phyloP scores from a whole-genome alignment of 2,329 filamentous ascomycete genomes.

The Trichoderma hamatum region DNA sequence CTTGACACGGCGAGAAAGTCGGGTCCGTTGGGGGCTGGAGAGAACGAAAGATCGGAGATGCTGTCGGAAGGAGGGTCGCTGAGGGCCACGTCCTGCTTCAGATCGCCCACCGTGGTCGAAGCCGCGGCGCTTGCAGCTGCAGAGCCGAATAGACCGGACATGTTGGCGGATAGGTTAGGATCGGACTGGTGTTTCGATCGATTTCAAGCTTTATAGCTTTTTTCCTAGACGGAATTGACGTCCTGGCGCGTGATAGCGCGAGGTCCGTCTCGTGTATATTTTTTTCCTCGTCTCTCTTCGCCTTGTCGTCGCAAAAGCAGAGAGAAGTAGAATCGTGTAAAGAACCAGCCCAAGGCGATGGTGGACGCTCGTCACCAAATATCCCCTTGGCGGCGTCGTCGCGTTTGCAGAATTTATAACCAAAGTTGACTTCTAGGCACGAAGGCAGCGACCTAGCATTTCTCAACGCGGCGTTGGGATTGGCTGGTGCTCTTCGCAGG shows the following conservation, averaged over 20 bases:
- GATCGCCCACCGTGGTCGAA: slow-evolving; percentile 80
- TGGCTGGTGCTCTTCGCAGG: slow-evolving; percentile 29
- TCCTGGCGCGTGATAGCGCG: slow-evolving; percentile 21
- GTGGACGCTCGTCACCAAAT: slow-evolving; percentile 2
- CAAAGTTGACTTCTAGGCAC: slow-evolving; percentile 25
- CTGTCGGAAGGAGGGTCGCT: slow-evolving; percentile 81
- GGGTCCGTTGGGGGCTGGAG: slow-evolving; percentile 56
- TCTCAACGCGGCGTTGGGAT: slow-evolving; percentile 34
- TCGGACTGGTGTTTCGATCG: background rate
- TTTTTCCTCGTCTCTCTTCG: background rate
- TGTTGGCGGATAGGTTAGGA: slow-evolving; percentile 40
- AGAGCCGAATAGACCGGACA: slow-evolving; percentile 67
- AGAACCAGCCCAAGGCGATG: background rate
- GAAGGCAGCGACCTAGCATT: slow-evolving; percentile 26
- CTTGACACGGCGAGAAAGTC: slow-evolving; percentile 89
- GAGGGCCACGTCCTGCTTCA: slow-evolving; percentile 84
- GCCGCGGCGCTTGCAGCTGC: slow-evolving; percentile 56
- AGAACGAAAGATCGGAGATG: slow-evolving; percentile 86
- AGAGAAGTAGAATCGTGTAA: background rate
- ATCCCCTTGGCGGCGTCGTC: slow-evolving; percentile 15
- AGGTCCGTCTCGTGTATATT: slow-evolving; percentile 4
- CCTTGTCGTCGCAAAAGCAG: background rate
- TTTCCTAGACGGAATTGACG: background rate
- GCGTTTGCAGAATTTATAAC: slow-evolving; percentile 22
- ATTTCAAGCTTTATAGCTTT: background rate